These are phyloP conservation scores for Earliella scabrosa DNA, from an alignment of 1,284 basidiomycete species.

Conservation along the genomic window DNA sequence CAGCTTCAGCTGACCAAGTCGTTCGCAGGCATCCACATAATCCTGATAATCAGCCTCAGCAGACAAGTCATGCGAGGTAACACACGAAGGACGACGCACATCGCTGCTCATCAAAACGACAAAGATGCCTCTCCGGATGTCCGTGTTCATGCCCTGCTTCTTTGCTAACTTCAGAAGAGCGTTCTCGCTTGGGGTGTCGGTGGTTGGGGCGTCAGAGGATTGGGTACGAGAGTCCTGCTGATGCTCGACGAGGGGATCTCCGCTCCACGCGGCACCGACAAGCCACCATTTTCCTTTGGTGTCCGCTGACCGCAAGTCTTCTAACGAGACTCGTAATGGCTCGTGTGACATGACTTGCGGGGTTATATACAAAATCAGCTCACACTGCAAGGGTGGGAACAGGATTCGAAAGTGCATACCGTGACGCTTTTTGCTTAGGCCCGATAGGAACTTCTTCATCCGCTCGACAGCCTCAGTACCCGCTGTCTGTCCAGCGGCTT, in stretches of 20 bases:
- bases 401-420: no score
- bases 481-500: constrained; percentile 57
- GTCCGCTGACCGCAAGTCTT: constrained; percentile 86
- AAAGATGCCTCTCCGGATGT: constrained; percentile 90
- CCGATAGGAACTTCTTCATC: constrained; percentile 84
- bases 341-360: constrained; percentile 78
- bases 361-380: background rate
- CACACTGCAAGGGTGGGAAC: no score
- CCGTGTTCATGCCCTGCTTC: constrained; percentile 99
- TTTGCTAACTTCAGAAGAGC: constrained; percentile 80
- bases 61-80: background rate
- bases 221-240: constrained; percentile 35
- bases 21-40: constrained; percentile 91
- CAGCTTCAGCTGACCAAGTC: constrained; percentile 81
- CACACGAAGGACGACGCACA: constrained; percentile 49
- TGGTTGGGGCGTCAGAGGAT: constrained; percentile 12
- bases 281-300: constrained; percentile 99
- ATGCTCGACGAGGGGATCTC: constrained; percentile 83
- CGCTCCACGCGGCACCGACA: constrained; percentile 95
- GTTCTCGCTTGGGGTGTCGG: constrained; percentile 44
- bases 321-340: constrained; percentile 80
- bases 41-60: constrained; percentile 57
- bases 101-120: constrained; percentile 94
- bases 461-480: constrained; percentile 76
- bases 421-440: constrained; percentile 77